A percentile compares a stretch with the other conserved stretches of the same genome.
Evolutionary conservation across 495 filamentous ascomycete genomes (phyloP).

Genomic region (Annulohypoxylon nitens): DNA sequence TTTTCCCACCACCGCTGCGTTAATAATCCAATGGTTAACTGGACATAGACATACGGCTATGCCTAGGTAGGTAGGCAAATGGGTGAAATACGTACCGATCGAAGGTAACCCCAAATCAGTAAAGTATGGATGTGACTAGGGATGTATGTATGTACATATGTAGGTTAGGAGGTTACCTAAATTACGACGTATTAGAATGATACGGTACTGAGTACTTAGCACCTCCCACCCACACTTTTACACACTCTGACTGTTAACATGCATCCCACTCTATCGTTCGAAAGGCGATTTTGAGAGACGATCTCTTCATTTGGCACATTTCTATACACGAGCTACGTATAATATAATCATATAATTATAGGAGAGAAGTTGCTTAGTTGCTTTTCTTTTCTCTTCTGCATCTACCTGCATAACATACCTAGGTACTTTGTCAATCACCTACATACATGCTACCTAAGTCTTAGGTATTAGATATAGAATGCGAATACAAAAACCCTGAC

Average conservation of each 20-base stretch:
- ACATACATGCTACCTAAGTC: not conserved
- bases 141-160: constrained; percentile 9
- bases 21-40: not conserved
- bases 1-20: not conserved
- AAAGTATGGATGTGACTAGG: not conserved
- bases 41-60: not conserved
- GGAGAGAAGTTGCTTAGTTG: not conserved
- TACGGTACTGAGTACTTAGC: constrained; percentile 9
- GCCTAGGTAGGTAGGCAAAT: not conserved
- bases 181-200: constrained; percentile 17
- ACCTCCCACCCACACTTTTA: constrained; percentile 4
- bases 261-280: constrained; percentile 14
- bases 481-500: constrained; percentile 47
- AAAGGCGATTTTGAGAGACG: constrained; percentile 9
- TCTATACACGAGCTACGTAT: constrained; percentile 5
- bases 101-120: constrained; percentile 3
- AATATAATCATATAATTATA: not conserved
- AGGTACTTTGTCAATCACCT: constrained; percentile 13
- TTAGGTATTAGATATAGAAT: constrained; percentile 10
- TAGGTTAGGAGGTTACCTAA: constrained; percentile 19
- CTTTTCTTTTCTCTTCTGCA: not conserved
- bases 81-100: not conserved
- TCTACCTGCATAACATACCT: constrained; percentile 15
- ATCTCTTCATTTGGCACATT: constrained; percentile 12
- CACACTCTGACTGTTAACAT: constrained; percentile 3